Evolutionary conservation across 2,329 filamentous ascomycete species (phyloP).

Genomic region (Penicillium sp.): DNA sequence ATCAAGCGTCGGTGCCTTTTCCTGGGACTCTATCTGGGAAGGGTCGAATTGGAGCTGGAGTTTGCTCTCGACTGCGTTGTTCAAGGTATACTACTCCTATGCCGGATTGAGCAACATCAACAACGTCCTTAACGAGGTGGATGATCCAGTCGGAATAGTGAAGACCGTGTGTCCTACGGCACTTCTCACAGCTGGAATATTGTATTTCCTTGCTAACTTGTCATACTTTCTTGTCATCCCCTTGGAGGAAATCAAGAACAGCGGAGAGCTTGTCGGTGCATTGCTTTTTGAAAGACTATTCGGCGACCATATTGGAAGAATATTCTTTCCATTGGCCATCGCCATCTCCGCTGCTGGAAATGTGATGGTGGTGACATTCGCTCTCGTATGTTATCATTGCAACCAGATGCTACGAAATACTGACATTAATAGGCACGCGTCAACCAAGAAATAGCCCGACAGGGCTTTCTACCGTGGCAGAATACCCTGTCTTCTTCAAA

Average conservation of each 20-base stretch:
- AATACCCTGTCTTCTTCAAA: conserved; percentile 62
- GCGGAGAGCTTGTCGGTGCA: conserved; percentile 68
- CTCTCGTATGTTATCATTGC: conserved; percentile 54
- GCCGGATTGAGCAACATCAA: conserved; percentile 67
- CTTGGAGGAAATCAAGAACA: conserved; percentile 65
- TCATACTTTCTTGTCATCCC: conserved; percentile 67
- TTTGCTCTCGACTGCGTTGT: conserved; percentile 64
- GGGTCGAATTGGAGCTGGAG: conserved; percentile 71
- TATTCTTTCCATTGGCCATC: conserved; percentile 64
- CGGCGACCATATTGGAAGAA: conserved; percentile 59
- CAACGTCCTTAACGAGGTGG: conserved; percentile 72
- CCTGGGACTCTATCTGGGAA: conserved; percentile 62
- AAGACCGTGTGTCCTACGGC: conserved; percentile 63
- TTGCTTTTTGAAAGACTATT: conserved; percentile 68
- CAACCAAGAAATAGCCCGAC: conserved; percentile 72
- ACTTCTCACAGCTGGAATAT: conserved; percentile 60
- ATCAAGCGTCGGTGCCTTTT: conserved; percentile 5
- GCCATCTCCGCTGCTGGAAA: conserved; percentile 70
- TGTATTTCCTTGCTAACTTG: conserved; percentile 70
- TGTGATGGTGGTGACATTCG: conserved; percentile 72
- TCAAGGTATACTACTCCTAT: conserved; percentile 69
- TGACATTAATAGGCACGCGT: conserved; percentile 58
- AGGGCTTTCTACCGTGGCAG: conserved; percentile 69
- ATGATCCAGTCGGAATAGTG: conserved; percentile 66
- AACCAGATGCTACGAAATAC: background rate